phyloP scores from a whole-genome alignment of 768 basidiomycete genomes.

The Hygrophorus pudorinus region DNA sequence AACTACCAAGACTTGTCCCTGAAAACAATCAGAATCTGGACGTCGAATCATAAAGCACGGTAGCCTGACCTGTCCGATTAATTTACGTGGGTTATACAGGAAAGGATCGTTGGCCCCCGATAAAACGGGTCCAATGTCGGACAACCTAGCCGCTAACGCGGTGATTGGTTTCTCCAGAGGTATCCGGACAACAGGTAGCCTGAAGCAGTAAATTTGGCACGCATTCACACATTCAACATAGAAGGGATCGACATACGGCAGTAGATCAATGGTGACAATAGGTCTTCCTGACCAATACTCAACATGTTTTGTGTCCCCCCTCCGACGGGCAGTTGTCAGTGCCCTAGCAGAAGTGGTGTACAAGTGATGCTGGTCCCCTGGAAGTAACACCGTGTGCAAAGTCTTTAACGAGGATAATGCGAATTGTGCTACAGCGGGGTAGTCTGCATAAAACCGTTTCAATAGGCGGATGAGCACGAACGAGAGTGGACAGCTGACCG shows the following conservation, averaged over 20 bases:
- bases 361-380: conserved; percentile 74
- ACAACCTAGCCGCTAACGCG: conserved; percentile 31
- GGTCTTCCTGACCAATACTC: conserved; percentile 87
- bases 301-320: conserved; percentile 61
- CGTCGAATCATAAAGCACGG: conserved; percentile 8
- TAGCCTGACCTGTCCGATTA: conserved; percentile 44
- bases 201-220: conserved; percentile 20
- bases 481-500: conserved; percentile 35
- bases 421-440: conserved; percentile 77
- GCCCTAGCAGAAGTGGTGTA: conserved; percentile 66
- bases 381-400: conserved; percentile 55
- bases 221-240: conserved; percentile 2
- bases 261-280: conserved; percentile 67
- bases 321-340: conserved; percentile 59
- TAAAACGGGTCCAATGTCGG: conserved; percentile 37
- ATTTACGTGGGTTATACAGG: conserved; percentile 82
- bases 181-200: conserved; percentile 59
- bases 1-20: conserved; percentile 60
- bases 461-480: neutral
- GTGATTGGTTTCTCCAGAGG: conserved; percentile 67
- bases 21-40: neutral
- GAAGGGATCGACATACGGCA: conserved; percentile 48
- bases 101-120: conserved; percentile 68
- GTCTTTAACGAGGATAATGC: conserved; percentile 79
- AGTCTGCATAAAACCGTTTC: conserved; percentile 40